Percentiles rank a stretch among this genome's conserved stretches.
phyloP scores from a whole-genome alignment of 495 filamentous ascomycete genomes.

The Lindgomyces ingoldianus region DNA sequence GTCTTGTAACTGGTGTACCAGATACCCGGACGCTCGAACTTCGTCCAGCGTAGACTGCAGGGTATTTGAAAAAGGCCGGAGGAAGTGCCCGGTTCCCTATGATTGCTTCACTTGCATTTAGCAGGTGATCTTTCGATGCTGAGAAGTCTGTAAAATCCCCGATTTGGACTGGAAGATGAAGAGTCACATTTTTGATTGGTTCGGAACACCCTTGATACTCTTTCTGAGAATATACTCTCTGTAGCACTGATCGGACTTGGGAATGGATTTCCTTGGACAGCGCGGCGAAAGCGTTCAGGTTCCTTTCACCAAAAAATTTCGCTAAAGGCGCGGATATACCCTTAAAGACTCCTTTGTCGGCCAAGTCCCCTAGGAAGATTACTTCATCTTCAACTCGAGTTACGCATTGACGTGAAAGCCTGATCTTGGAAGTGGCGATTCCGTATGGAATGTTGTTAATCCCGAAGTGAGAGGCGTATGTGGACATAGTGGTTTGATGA shows the following conservation, averaged over 20 bases:
- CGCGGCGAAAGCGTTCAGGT: constrained; percentile 30
- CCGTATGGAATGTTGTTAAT: constrained; percentile 25
- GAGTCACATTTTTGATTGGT: constrained; percentile 18
- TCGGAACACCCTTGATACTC: not conserved
- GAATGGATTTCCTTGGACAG: constrained; percentile 19
- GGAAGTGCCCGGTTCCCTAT: constrained; percentile 30
- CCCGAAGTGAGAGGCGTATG: constrained; percentile 20
- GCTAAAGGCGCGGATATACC: not conserved
- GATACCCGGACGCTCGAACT: constrained; percentile 77
- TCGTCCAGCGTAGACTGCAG: constrained; percentile 65
- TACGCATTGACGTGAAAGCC: constrained; percentile 12
- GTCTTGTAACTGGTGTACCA: constrained; percentile 58
- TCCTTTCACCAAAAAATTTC: constrained; percentile 2
- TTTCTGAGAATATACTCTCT: constrained; percentile 4
- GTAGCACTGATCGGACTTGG: constrained; percentile 14
- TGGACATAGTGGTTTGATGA: not conserved
- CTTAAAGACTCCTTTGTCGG: not conserved
- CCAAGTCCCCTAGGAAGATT: constrained; percentile 11
- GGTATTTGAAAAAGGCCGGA: constrained; percentile 37
- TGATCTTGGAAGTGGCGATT: constrained; percentile 10
- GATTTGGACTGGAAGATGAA: constrained; percentile 39
- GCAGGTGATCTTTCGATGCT: constrained; percentile 32
- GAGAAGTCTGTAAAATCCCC: constrained; percentile 44
- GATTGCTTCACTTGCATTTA: constrained; percentile 36
- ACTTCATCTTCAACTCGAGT: constrained; percentile 16